Conservation (phyloP, 441 rosid species). For the Populus hybrid region DNA sequence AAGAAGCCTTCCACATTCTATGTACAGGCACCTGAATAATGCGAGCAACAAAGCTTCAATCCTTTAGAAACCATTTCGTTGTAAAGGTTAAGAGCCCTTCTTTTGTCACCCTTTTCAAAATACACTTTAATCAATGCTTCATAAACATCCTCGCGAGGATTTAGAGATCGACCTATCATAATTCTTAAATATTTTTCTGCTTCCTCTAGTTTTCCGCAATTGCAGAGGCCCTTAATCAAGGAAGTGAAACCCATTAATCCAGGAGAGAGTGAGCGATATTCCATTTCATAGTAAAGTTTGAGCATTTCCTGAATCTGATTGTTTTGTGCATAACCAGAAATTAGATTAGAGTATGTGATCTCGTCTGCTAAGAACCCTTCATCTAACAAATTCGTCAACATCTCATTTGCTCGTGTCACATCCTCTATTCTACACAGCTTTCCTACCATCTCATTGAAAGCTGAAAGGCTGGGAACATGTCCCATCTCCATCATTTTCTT, state of each 20-base stretch:
- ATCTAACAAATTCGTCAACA: conserved; percentile 47
- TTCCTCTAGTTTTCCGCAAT: conserved; percentile 42
- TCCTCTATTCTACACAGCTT: conserved; percentile 40
- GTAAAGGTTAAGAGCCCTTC: conserved; percentile 32
- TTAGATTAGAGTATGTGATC: conserved; percentile 46
- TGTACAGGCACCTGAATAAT: not conserved
- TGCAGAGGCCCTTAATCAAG: conserved; percentile 46
- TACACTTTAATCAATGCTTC: conserved; percentile 35
- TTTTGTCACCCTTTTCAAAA: conserved; percentile 27
- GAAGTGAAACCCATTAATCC: conserved; percentile 36
- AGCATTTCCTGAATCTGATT: conserved; percentile 49
- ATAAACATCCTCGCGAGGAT: conserved; percentile 36
- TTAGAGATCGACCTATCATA: conserved; percentile 36
- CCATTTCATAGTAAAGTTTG: conserved; percentile 74
- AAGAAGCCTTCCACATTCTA: not conserved
- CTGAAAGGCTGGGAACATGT: conserved; percentile 41
- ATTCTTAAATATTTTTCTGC: conserved; percentile 57
- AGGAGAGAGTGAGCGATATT: conserved; percentile 39
- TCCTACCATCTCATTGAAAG: conserved; percentile 53
- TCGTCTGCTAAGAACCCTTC: conserved; percentile 55
- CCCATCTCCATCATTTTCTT: conserved; percentile 51
- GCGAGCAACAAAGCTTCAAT: conserved; percentile 18
- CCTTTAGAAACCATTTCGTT: conserved; percentile 45
- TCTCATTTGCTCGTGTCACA: conserved; percentile 39
- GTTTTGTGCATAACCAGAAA: conserved; percentile 45